These are phyloP conservation scores for Vanderwaltozyma tropicalis DNA, from an alignment of 805 yeast species.

Conservation along the genomic window DNA sequence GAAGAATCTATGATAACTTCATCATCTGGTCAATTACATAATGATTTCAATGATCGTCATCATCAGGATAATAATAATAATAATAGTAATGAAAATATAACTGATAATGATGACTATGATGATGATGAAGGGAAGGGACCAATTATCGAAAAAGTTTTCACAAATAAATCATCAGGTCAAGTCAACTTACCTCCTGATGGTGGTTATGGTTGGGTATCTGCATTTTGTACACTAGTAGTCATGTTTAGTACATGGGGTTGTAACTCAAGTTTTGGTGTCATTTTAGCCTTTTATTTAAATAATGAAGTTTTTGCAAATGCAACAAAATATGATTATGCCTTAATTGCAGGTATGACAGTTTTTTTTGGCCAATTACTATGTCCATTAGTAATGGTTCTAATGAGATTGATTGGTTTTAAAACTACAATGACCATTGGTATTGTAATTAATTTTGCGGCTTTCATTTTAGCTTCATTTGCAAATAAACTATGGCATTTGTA, in stretches of 20 bases:
- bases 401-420: conserved; percentile 42
- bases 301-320: conserved; percentile 45
- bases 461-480: conserved; percentile 50
- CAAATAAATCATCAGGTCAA: conserved; percentile 28
- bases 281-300: conserved; percentile 46
- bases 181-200: conserved; percentile 45
- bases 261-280: conserved; percentile 54
- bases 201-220: conserved; percentile 61
- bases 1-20: neutral
- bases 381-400: conserved; percentile 43
- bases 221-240: conserved; percentile 38
- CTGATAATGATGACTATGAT: neutral
- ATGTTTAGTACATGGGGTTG: conserved; percentile 67
- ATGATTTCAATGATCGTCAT: too few species aligned
- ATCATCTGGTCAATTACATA: neutral
- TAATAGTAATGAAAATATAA: neutral
- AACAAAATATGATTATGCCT: conserved; percentile 47
- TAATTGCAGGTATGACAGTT: conserved; percentile 58
- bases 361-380: conserved; percentile 44
- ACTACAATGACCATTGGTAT: conserved; percentile 41
- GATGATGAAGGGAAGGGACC: conserved; percentile 4
- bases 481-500: conserved; percentile 54
- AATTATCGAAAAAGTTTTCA: conserved; percentile 20
- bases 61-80: neutral
- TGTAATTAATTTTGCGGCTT: conserved; percentile 41